Conservation (phyloP, 2,329 filamentous ascomycete genomes). For the Exophiala sp. region DNA sequence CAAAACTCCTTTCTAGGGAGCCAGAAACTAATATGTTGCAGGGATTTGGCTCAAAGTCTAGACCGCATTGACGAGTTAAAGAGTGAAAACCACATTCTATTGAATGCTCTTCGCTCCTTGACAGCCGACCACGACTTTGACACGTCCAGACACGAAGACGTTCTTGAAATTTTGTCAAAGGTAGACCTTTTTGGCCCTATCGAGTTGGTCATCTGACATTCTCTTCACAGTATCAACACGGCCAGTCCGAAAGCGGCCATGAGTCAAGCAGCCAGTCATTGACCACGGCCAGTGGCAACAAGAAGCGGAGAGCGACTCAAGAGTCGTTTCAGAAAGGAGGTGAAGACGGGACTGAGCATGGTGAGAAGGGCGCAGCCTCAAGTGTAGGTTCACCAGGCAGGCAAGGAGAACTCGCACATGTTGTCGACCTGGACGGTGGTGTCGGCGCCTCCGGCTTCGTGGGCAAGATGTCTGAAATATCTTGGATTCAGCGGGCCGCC, state of each 20-base stretch:
- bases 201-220: background rate
- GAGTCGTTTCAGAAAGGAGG: background rate
- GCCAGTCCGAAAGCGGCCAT: background rate
- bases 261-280: conserved; percentile 9
- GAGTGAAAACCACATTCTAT: conserved; percentile 12
- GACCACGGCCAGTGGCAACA: background rate
- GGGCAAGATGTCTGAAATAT: conserved; percentile 25
- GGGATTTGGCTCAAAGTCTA: conserved; percentile 19
- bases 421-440: conserved; percentile 18
- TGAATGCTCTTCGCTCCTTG: conserved; percentile 13
- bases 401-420: conserved; percentile 12
- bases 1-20: background rate
- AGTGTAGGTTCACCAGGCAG: conserved; percentile 17
- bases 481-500: conserved; percentile 23
- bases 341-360: background rate
- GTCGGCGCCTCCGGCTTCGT: conserved; percentile 20
- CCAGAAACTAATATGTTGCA: conserved; percentile 3
- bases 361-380: conserved; percentile 8
- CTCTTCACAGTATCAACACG: conserved; percentile 9
- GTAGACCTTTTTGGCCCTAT: conserved; percentile 1
- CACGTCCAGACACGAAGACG: conserved; percentile 11
- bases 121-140: conserved; percentile 9
- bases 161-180: conserved; percentile 20
- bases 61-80: conserved; percentile 17
- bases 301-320: background rate